These are phyloP conservation scores for Suillus subalutaceus DNA, from an alignment of 768 basidiomycete species.

Conservation along the genomic window DNA sequence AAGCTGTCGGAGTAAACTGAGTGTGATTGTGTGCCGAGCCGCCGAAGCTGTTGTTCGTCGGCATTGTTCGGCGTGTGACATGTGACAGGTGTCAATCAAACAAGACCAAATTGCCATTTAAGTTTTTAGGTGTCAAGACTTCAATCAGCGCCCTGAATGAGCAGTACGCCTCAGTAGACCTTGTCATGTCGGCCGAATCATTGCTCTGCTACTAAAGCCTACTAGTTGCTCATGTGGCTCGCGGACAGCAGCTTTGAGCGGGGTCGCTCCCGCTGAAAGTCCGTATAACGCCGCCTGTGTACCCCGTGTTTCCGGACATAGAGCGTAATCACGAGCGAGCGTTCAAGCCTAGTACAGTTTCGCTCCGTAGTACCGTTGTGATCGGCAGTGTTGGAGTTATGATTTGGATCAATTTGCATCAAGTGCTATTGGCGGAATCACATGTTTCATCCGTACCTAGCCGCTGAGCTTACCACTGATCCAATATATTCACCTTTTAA, in stretches of 20 bases:
- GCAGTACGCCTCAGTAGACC: not conserved
- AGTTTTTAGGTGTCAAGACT: not conserved
- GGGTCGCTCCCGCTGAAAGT: constrained; percentile 11
- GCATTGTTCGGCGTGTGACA: not conserved
- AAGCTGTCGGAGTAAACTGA: too few relatives aligned
- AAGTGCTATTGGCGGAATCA: constrained; percentile 40
- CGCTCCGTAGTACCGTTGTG: not conserved
- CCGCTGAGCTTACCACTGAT: not conserved
- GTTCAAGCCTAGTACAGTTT: not conserved
- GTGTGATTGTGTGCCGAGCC: too few relatives aligned
- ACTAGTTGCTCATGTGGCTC: not conserved
- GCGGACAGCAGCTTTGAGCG: not conserved
- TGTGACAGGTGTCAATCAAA: not conserved
- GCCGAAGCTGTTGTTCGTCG: not conserved
- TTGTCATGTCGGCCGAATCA: not conserved
- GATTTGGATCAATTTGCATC: constrained; percentile 3
- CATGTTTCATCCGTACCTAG: constrained; percentile 37
- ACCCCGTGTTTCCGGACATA: constrained; percentile 19
- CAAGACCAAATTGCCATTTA: not conserved
- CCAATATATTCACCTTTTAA: constrained; percentile 3
- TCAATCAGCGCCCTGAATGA: too few relatives aligned
- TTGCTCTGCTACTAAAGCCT: not conserved
- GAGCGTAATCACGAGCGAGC: constrained; percentile 27
- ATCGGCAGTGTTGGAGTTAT: not conserved
- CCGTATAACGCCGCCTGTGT: constrained; percentile 17